These are phyloP conservation scores for Yamadazyma oceani DNA, from an alignment of 1,139 yeast genomes.

Conservation along the genomic window DNA sequence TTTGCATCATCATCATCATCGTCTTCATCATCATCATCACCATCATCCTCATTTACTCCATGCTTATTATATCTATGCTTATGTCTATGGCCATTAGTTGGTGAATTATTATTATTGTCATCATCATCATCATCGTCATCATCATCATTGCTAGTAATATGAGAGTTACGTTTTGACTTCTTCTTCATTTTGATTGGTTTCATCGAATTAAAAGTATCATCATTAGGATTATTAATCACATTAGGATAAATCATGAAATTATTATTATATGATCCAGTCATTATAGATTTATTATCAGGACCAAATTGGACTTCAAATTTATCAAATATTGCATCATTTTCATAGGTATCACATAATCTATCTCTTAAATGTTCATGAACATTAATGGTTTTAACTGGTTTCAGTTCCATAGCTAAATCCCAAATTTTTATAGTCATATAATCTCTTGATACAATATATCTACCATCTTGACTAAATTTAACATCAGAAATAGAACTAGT, in stretches of 20 bases:
- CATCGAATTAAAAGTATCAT: slow-evolving; percentile 10
- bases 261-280: slow-evolving; percentile 98
- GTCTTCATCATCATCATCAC: slow-evolving; percentile 40
- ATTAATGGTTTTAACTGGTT: slow-evolving; percentile 90
- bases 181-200: slow-evolving; percentile 20
- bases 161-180: slow-evolving; percentile 4
- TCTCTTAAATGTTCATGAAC: slow-evolving; percentile 95
- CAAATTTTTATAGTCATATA: slow-evolving; percentile 97
- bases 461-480: slow-evolving; percentile 87
- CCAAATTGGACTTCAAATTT: slow-evolving; percentile 95
- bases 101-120: not conserved
- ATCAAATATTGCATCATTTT: slow-evolving; percentile 97
- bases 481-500: slow-evolving; percentile 94
- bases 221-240: slow-evolving; percentile 41
- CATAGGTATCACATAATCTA: slow-evolving; percentile 94
- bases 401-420: slow-evolving; percentile 97
- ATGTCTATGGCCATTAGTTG: slow-evolving; percentile 25
- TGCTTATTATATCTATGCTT: slow-evolving; percentile 32
- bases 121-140: slow-evolving; percentile 31
- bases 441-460: slow-evolving; percentile 93
- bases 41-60: slow-evolving; percentile 41
- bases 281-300: slow-evolving; percentile 88
- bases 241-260: slow-evolving; percentile 96
- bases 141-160: slow-evolving; percentile 25
- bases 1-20: slow-evolving; percentile 41